Percentiles rank a stretch among this genome's conserved stretches.
phyloP scores from a whole-genome alignment of 2,329 filamentous ascomycete genomes.

The Stagonosporopsis tanaceti region DNA sequence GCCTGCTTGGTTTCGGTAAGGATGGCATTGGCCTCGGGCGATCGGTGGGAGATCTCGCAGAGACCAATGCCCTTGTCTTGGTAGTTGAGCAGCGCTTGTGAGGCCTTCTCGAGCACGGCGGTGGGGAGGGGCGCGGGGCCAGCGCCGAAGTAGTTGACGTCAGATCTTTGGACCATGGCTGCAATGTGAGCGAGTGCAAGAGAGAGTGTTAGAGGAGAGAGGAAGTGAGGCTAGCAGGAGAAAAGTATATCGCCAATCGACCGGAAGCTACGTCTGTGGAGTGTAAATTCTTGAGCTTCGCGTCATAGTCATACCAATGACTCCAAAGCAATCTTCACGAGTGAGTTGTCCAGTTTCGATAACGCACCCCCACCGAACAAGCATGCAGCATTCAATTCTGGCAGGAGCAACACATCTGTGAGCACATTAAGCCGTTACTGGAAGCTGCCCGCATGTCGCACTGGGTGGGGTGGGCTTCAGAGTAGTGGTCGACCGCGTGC shows the following conservation, averaged over 20 bases:
- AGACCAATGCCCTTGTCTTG: constrained; percentile 82
- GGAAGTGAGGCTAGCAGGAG: constrained; percentile 7
- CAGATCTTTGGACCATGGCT: constrained; percentile 73
- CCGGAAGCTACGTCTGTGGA: constrained; percentile 18
- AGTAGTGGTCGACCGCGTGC: constrained; percentile 32
- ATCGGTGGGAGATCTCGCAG: constrained; percentile 90
- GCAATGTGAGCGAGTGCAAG: constrained; percentile 6
- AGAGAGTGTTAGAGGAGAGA: constrained; percentile 15
- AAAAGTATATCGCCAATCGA: constrained; percentile 11
- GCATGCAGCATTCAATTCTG: constrained; percentile 3
- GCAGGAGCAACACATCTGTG: constrained; percentile 9
- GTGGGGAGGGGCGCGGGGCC: constrained; percentile 89
- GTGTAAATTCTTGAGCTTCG: constrained; percentile 28
- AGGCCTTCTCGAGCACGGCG: constrained; percentile 77
- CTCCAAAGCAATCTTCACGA: constrained; percentile 28
- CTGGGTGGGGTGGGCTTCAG: constrained; percentile 22
- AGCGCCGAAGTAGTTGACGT: constrained; percentile 87
- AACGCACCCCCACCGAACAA: constrained; percentile 7
- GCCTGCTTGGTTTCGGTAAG: constrained; percentile 80
- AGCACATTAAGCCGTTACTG: constrained; percentile 7
- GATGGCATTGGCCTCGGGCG: constrained; percentile 77
- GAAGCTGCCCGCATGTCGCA: constrained; percentile 20
- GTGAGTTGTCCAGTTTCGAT: constrained; percentile 35
- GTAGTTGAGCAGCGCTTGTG: constrained; percentile 81
- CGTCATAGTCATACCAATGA: constrained; percentile 38